phyloP scores from a whole-genome alignment of 176 grass and related monocot genomes.

The Phoenix roebelenii region DNA sequence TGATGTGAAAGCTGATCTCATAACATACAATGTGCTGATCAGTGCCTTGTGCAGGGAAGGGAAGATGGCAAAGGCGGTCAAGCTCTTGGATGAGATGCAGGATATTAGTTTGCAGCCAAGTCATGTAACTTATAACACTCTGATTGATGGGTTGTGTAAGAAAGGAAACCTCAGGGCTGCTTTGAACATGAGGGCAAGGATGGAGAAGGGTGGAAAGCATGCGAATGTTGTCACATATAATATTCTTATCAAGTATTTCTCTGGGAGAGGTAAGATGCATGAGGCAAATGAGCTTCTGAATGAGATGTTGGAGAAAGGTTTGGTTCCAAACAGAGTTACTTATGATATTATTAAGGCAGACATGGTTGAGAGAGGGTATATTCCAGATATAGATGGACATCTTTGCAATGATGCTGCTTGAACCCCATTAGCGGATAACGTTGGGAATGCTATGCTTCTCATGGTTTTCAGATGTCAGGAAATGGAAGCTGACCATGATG shows the following conservation, averaged over 20 bases:
- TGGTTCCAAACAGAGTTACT: conserved; percentile 63
- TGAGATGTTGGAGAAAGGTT: conserved; percentile 80
- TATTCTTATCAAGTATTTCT: conserved; percentile 70
- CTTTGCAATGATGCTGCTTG: conserved; percentile 25
- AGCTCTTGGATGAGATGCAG: conserved; percentile 82
- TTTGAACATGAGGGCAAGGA: conserved; percentile 56
- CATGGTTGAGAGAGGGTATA: conserved; percentile 83
- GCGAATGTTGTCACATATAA: conserved; percentile 81
- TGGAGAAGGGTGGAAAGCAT: conserved; percentile 62
- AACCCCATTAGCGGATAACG: background rate
- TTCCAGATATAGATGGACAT: conserved; percentile 60
- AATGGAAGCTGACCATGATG: no score
- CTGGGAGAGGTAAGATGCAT: conserved; percentile 52
- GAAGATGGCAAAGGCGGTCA: conserved; percentile 52
- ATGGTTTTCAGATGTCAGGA: no score
- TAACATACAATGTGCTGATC: conserved; percentile 75
- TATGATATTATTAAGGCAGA: conserved; percentile 71
- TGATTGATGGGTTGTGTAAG: conserved; percentile 82
- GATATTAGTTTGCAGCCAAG: conserved; percentile 49
- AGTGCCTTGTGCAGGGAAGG: conserved; percentile 43
- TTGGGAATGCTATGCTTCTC: no score
- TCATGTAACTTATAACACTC: conserved; percentile 61
- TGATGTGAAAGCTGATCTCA: conserved; percentile 44
- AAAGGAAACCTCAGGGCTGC: conserved; percentile 65
- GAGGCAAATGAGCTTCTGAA: conserved; percentile 71